Base-by-base conservation (phyloP, 345 rosid genomes). In the Eucalyptus guilfoylei region DNA sequence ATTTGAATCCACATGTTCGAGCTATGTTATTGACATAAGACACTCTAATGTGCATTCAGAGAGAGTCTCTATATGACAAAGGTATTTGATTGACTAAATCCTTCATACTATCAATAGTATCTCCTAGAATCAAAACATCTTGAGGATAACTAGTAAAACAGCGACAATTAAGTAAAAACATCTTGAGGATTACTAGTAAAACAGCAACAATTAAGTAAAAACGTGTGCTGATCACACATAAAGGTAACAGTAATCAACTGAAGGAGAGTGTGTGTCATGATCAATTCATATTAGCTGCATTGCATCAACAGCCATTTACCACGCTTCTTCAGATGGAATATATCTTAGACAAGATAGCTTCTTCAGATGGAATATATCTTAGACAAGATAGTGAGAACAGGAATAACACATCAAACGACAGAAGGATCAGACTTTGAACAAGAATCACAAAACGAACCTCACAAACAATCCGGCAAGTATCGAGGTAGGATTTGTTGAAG, bases 401-500 rank as follows among this genome's bases (percentile, higher is more conserved):
- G 40, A 76, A 58, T 24, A 37, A 26, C 8, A 62, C 76, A 40
- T 30, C 11, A 55, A 21, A 55, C 28, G 10, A 23, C 11, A 45
- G 72, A 3, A 55, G 62, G 62, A 58, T 15, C 85, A 52, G 64
- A 42, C 34, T 49, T 87, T 32, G 32, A 85, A 88, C 6, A 86
- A 55, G 34, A 76, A 67, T 6, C 37, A 7, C 87, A 72, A 30
- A 40, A 69, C 94, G 69, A 48, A 97, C 99, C 99, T 97, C 99
- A 88, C 99, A 97, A 86, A 88, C 85, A 21, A 97, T 95, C 90
- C 96, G 92, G 88, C 91, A 90, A 89, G 99, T 94, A 90, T 94
- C 99, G 45, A 97, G 91, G 87, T 69, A 98, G 49, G 99, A 94
- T 85, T 92, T 98, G 91, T 98, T 94, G 93, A 98, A 97, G 93